Conservation (phyloP, 257 asterid species). For the Solanum gandarillasii region DNA sequence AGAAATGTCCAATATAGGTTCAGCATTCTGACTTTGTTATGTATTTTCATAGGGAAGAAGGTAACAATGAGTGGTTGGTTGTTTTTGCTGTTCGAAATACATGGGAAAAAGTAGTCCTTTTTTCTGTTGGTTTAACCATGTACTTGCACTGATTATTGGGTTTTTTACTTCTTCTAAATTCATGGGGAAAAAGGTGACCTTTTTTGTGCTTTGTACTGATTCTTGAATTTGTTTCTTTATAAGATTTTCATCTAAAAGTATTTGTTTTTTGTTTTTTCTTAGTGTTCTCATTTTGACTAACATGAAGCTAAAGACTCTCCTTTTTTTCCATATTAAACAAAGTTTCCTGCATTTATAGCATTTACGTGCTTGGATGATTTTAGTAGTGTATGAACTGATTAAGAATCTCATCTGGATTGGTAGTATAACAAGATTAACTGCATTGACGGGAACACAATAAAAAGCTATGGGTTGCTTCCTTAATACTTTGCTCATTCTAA, state of each 20-base stretch:
- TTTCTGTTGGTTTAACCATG: neutral
- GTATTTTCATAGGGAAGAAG: neutral
- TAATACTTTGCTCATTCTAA: neutral
- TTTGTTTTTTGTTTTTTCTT: neutral
- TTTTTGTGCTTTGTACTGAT: neutral
- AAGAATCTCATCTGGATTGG: neutral
- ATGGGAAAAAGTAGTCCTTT: neutral
- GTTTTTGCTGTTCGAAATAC: neutral
- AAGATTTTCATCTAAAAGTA: neutral
- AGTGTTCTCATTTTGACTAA: neutral
- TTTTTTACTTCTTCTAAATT: neutral
- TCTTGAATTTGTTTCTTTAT: neutral
- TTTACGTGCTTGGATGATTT: neutral
- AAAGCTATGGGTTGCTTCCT: neutral
- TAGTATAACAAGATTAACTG: neutral
- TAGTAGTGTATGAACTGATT: neutral
- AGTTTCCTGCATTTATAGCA: neutral
- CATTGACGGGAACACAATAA: neutral
- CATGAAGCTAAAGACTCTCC: neutral
- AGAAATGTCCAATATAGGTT: neutral
- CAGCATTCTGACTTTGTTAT: neutral
- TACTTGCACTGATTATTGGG: neutral
- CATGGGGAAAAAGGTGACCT: too few species aligned
- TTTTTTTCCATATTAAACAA: neutral
- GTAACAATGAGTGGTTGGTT: neutral